Percentiles rank a stretch among this genome's conserved stretches.
Conservation (phyloP, 257 asterid genomes). For the Solanum rostratum region DNA sequence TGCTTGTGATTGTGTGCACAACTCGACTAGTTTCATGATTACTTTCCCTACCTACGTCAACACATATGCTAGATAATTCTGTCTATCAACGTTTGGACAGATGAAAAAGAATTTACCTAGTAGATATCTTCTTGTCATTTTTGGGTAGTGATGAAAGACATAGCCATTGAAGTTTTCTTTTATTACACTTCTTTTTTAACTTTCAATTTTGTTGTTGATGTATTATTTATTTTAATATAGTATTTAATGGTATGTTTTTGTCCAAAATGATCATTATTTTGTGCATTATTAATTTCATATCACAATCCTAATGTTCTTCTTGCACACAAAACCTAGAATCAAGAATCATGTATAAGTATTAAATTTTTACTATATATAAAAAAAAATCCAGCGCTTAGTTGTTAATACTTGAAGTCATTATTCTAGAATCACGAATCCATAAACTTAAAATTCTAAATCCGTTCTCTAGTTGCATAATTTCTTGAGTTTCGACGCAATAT, state of each 20-base stretch:
- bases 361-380: too few species aligned
- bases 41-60: not conserved
- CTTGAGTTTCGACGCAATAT: too few species aligned
- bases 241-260: not conserved
- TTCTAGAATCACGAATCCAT: too few species aligned
- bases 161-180: not conserved
- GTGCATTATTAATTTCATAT: not conserved
- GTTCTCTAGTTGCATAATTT: too few species aligned
- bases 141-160: not conserved
- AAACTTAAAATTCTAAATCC: too few species aligned
- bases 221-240: not conserved
- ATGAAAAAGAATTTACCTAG: not conserved
- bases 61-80: not conserved
- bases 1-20: too few species aligned
- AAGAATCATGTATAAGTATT: too few species aligned
- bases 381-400: too few species aligned
- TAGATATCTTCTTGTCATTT: not conserved
- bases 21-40: not conserved
- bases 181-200: not conserved
- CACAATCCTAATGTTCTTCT: not conserved
- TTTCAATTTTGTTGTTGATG: not conserved
- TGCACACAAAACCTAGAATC: not conserved
- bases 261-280: not conserved
- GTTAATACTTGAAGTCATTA: too few species aligned
- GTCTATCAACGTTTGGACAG: rapidly evolving